phyloP scores from a whole-genome alignment of 371 early-diverging fungal species.

The Umbelopsis sp. region DNA sequence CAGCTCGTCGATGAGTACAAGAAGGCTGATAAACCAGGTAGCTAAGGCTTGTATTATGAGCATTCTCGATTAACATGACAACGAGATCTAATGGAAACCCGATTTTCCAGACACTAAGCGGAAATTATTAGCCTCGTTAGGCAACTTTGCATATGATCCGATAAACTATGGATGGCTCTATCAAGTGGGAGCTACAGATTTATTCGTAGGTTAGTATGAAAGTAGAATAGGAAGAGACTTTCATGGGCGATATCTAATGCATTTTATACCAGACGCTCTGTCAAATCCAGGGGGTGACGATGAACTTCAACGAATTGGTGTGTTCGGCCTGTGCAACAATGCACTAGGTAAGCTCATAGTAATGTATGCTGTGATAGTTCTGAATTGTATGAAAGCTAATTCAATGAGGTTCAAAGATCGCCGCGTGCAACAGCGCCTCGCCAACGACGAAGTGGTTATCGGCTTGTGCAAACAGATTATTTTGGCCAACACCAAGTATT shows the following conservation, averaged over 20 bases:
- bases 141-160: constrained; percentile 69
- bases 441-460: background rate
- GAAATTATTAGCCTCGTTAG: constrained; percentile 60
- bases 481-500: background rate
- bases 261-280: background rate
- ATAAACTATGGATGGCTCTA: constrained; percentile 55
- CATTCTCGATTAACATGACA: constrained; percentile 6
- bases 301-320: background rate
- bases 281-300: background rate
- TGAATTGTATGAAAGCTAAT: background rate
- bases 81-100: background rate
- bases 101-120: constrained; percentile 45
- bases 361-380: too few relatives aligned
- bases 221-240: background rate
- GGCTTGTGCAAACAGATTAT: background rate
- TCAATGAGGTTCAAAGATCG: background rate
- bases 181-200: constrained; percentile 45
- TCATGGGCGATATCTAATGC: background rate
- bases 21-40: constrained; percentile 37
- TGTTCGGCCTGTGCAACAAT: constrained; percentile 6
- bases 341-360: background rate
- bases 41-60: background rate
- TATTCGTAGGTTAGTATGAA: constrained; percentile 51
- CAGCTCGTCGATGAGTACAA: constrained; percentile 45
- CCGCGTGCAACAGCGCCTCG: background rate